phyloP scores from a whole-genome alignment of 2,329 filamentous ascomycete genomes.

The Lecanoromycetidae sp. region DNA sequence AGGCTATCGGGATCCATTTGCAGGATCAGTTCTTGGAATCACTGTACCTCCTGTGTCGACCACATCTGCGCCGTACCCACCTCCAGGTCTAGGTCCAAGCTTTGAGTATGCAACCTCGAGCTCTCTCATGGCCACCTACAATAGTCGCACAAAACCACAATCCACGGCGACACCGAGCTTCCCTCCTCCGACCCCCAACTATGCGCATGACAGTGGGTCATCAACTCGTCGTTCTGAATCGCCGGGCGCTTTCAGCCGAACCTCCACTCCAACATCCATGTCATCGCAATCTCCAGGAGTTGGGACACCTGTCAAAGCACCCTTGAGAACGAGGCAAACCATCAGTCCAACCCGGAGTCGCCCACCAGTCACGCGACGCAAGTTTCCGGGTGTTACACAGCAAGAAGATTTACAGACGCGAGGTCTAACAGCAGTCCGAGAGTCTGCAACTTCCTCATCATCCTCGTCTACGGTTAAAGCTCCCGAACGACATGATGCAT shows the following conservation, averaged over 20 bases:
- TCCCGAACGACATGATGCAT: slow-evolving; percentile 11
- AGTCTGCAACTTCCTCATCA: slow-evolving; percentile 60
- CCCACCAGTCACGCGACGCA: slow-evolving; percentile 18
- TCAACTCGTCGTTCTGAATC: slow-evolving; percentile 36
- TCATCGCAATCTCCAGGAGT: slow-evolving; percentile 38
- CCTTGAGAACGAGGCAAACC: slow-evolving; percentile 17
- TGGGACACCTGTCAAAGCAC: slow-evolving; percentile 28
- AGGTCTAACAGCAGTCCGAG: slow-evolving; percentile 53
- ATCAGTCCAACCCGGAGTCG: slow-evolving; percentile 19
- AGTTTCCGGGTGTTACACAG: slow-evolving; percentile 9
- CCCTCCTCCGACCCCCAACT: slow-evolving; percentile 29
- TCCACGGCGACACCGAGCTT: slow-evolving; percentile 14
- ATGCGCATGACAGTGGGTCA: slow-evolving; percentile 31
- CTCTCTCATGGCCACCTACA: slow-evolving; percentile 18
- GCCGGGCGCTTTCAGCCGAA: slow-evolving; percentile 33
- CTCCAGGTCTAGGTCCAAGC: background rate
- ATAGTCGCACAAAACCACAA: slow-evolving; percentile 14
- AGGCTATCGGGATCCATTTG: slow-evolving; percentile 29
- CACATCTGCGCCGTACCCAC: slow-evolving; percentile 3
- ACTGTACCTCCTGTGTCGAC: slow-evolving; percentile 24
- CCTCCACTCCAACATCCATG: slow-evolving; percentile 38
- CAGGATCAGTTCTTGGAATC: slow-evolving; percentile 34
- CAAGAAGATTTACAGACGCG: slow-evolving; percentile 35
- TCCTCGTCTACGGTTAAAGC: slow-evolving; percentile 54
- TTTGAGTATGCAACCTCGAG: slow-evolving; percentile 17